Evolutionary conservation across 23 red algal genomes (phyloP), one percentile per base, ranked within the genome.

Genomic region (Gracilariopsis chorda): DNA sequence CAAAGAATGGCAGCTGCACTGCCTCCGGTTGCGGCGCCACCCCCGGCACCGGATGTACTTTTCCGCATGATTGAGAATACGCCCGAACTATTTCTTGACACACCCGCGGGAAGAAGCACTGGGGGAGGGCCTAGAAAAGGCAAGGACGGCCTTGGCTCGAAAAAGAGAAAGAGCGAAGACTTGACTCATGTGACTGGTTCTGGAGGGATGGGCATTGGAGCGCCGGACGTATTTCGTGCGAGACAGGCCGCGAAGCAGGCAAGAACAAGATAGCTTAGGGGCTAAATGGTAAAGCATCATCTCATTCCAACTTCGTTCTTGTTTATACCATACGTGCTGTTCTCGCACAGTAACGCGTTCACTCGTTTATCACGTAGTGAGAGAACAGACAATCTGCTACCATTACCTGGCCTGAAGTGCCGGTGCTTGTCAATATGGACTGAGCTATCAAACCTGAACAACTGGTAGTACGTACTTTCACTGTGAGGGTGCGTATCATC

Each of bases 191-290:
- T 73, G 24, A 34, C 67, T 45, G 47, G 39, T 0, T 46, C 67
- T 12, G 40, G 39, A 47, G 39, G 39, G 39, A 46, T 73, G 9
- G 40, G 67, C 37, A 58, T 82, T 17, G 83, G 64, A 59, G 63
- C 52, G 34, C 75, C 63, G 32, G 91, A 94, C 53, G 72, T 94
- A 33, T 94, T 94, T 87, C 78, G 91, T 25, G 91, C 91, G 11
- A 45, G 91, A n/a, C 91, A 94, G 51, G 91, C 91, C 30, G 80
- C 82, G 10, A 94, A 94, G 55, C 91, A 94, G 71, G 61, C 80
- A 20, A 80, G 91, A 35, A 86, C 51, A 51, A 78, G 91, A 40
- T 94, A 73, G n/a, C n/a, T n/a, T n/a, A n/a, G n/a, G n/a, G n/a
- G n/a, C n/a, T n/a, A n/a, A n/a, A n/a, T n/a, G n/a, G n/a, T n/a